Base-by-base conservation (phyloP, 192 early-diverging fungal genomes). In the Kickxella alabastrina region DNA sequence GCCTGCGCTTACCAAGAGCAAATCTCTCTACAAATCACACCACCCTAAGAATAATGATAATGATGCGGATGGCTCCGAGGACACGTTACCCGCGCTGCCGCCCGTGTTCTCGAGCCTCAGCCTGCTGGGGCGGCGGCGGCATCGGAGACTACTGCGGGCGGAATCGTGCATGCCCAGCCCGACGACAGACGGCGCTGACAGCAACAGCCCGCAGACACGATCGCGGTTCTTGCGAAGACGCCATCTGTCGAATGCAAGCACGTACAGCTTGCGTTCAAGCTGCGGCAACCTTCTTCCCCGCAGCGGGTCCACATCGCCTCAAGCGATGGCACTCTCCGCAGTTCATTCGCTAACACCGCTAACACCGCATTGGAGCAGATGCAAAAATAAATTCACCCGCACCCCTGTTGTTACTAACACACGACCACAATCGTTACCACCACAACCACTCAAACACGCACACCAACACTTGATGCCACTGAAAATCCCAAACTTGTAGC, bases 401-500 rank as follows among this genome's bases (percentile, higher is more conserved):
- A 21, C 45, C 15, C 54, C 36, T 17, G 44, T 18, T 24, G 22
- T 21, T 13, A 31, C 40, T 27, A 38, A 27, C 6, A 21, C 22
- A 5, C n/a, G n/a, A n/a, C 45, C 15, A 62, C 36, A n/a, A 50
- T 18, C 31, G 22, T 21, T 13, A 31, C 40, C 36, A 38, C 38
- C 6, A 21, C 22, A 5, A 26, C 7, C 40, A 37, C 47, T 2
- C 39, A 26, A 10, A 31, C 43, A 14, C 17, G n/a, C 10, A 5
- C 10, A n/a, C 52, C 21, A 35, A 39, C 28, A 43, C 40, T 2
- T 34, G 41, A 18, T 2, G 23, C 12, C 23, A 43, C 23, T 14
- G 14, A 38, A 4, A 39, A 39, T 6, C 37, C 18, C 37, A 39
- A 39, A 13, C 37, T 39, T 62, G 59, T 69, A 69, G 66, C 54